These are phyloP conservation scores for Fusarium sp. DNA, from an alignment of 2,329 filamentous ascomycete genomes.

Conservation along the genomic window DNA sequence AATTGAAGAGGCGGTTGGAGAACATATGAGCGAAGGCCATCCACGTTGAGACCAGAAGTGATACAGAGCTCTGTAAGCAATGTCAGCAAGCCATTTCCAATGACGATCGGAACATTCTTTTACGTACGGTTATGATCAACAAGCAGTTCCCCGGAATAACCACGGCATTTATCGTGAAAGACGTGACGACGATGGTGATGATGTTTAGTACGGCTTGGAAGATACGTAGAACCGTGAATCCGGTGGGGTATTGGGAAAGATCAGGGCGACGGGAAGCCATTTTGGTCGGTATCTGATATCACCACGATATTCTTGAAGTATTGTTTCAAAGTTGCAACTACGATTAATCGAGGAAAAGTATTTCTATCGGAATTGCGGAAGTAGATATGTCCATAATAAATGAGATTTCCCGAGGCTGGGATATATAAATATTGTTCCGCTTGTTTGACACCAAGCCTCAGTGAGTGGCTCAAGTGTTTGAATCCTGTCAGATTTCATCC, in stretches of 20 bases:
- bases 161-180: conserved; percentile 51
- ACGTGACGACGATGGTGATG: conserved; percentile 57
- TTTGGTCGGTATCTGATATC: accelerated
- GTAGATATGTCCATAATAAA: not conserved
- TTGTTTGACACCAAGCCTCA: not conserved
- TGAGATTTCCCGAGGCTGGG: not conserved
- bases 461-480: not conserved
- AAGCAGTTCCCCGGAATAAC: conserved; percentile 51
- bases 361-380: too few relatives aligned
- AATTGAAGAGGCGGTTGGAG: conserved; percentile 58
- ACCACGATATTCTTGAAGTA: accelerated
- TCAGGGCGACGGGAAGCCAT: conserved; percentile 12
- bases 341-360: too few relatives aligned
- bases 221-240: conserved; percentile 56
- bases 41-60: conserved; percentile 58
- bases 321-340: too few relatives aligned
- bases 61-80: conserved; percentile 50
- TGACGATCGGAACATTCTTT: accelerated
- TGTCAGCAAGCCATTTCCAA: not conserved
- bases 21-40: conserved; percentile 55
- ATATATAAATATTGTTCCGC: not conserved
- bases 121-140: conserved; percentile 53
- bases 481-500: conserved; percentile 6
- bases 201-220: conserved; percentile 58
- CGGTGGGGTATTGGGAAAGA: conserved; percentile 55